Evolutionary conservation across 805 yeast genomes (phyloP), one percentile per base, ranked within the genome.

Genomic region (Cyberlindnera veronae): DNA sequence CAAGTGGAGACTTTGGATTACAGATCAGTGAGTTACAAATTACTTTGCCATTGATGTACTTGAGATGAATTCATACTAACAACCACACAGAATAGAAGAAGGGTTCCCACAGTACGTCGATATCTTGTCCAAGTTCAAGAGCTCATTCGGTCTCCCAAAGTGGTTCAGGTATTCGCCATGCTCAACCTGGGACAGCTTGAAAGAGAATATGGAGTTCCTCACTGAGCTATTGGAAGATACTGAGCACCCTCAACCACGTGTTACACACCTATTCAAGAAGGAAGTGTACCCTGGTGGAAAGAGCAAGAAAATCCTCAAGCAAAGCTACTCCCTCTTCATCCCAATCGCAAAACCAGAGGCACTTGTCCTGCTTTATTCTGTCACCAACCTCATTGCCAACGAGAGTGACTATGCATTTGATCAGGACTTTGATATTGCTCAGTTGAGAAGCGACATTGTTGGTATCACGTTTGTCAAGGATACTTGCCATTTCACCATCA

Each of bases 391-490:
- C 31, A 22, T 36, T 13, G 34, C 29, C 16, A 36, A 30, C 23
- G 20, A 30, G 20, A 14, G n/a, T 8, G 34, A 36, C 18, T 29
- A 36, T 19, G 20, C 28, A 24, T 24, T 30, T 3, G 13, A 29
- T 18, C 33, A 29, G 20, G 24, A 29, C 14, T 31, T 36, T 36
- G 34, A 36, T 15, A 30, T 36, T 24, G n/a, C 14, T 11, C 6
- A 6, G 28, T 24, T 24, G 12, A 24, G 28, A 24, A 24, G 13
- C 5, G 28, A 24, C 28, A 15, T 33, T 29, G n/a, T 34, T 13
- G 42, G 42, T 22, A 7, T 34, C 4, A 39, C 42, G 11, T 29
- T 39, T 15, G 34, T 39, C 26, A 34, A 34, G 19, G 32, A 32
- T 17, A 6, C 35, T 5, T 32, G n/a, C 15, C 20, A 32, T 28